phyloP scores from a whole-genome alignment of 331 rosid species.

The Quercus phellos region DNA sequence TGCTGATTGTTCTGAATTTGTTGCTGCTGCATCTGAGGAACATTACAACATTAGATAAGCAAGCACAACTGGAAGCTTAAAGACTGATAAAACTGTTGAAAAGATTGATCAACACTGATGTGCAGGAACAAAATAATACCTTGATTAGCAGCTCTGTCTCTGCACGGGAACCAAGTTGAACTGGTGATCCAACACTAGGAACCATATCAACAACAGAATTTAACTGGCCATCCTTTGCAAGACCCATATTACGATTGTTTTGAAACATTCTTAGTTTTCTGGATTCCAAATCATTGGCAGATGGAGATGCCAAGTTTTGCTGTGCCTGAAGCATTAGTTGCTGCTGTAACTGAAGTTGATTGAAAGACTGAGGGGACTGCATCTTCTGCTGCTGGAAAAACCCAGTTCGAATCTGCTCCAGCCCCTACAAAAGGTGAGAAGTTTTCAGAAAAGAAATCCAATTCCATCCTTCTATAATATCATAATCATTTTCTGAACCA shows the following conservation, averaged over 20 bases:
- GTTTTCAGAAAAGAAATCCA: slow-evolving; percentile 7
- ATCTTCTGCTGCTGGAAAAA: slow-evolving; percentile 43
- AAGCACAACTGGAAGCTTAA: slow-evolving; percentile 8
- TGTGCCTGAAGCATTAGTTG: slow-evolving; percentile 50
- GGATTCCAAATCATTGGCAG: slow-evolving; percentile 39
- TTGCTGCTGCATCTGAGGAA: slow-evolving; percentile 31
- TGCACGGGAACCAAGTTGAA: slow-evolving; percentile 43
- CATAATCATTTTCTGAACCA: not conserved
- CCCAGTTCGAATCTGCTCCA: slow-evolving; percentile 47
- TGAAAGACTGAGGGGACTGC: slow-evolving; percentile 47
- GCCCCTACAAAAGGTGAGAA: slow-evolving; percentile 41
- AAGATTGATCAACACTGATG: not conserved
- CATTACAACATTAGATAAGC: slow-evolving; percentile 13
- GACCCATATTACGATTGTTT: slow-evolving; percentile 36
- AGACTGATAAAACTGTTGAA: not conserved
- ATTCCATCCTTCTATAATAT: not conserved
- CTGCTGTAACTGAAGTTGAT: slow-evolving; percentile 48
- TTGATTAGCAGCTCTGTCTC: slow-evolving; percentile 41
- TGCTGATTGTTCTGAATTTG: slow-evolving; percentile 39
- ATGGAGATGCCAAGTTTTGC: slow-evolving; percentile 42
- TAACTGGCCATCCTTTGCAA: slow-evolving; percentile 42
- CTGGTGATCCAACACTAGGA: slow-evolving; percentile 39
- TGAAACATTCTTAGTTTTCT: slow-evolving; percentile 34
- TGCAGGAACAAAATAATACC: slow-evolving; percentile 34
- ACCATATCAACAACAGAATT: slow-evolving; percentile 29